phyloP scores from a whole-genome alignment of 768 basidiomycete genomes.

The Trametes cubensis region DNA sequence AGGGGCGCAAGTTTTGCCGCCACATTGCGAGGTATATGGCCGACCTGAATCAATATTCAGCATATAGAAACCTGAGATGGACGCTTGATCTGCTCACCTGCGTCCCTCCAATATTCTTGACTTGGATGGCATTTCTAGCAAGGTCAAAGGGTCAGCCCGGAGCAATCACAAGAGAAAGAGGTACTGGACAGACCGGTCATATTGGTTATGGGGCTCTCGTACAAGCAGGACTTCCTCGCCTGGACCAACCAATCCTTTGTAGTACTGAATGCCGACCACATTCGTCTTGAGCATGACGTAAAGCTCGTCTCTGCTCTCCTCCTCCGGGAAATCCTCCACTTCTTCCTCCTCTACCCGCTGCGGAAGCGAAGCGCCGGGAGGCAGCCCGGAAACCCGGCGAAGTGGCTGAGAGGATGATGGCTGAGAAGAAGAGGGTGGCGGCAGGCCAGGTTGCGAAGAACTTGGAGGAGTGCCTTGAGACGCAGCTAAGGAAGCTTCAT shows the following conservation, averaged over 20 bases:
- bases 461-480: conserved; percentile 22
- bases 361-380: conserved; percentile 21
- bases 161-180: no score
- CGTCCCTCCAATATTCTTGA: conserved; percentile 69
- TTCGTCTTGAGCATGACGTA: conserved; percentile 61
- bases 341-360: conserved; percentile 40
- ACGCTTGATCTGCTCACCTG: background rate
- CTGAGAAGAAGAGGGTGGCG: conserved; percentile 17
- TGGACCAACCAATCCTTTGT: conserved; percentile 75
- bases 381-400: conserved; percentile 25
- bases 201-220: conserved; percentile 66
- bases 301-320: conserved; percentile 65
- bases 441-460: conserved; percentile 23
- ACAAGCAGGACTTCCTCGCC: conserved; percentile 76
- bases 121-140: conserved; percentile 75
- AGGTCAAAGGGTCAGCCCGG: background rate
- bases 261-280: conserved; percentile 86
- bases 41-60: conserved; percentile 55
- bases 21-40: conserved; percentile 70
- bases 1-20: conserved; percentile 67
- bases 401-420: conserved; percentile 19
- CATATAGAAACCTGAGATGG: background rate
- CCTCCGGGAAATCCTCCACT: conserved; percentile 43
- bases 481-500: conserved; percentile 28
- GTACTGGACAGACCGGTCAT: conserved; percentile 55